A percentile compares a stretch with the other conserved stretches of the same genome.
Evolutionary conservation across 371 early-diverging fungal genomes (phyloP).

Genomic region (Smittium culicis): DNA sequence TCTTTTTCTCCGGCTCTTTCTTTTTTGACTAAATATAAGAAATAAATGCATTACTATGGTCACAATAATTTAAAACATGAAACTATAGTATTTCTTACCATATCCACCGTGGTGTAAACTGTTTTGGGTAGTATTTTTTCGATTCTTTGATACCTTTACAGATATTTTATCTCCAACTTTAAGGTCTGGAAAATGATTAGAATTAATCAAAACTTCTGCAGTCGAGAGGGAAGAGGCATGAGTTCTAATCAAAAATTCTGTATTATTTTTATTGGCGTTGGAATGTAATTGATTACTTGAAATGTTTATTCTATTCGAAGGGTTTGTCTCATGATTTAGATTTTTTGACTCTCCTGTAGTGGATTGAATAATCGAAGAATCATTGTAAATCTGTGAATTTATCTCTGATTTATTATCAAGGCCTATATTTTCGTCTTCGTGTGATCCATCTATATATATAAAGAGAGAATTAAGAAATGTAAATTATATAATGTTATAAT

Average conservation of each 20-base stretch:
- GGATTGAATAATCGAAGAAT: no score
- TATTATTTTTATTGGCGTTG: neutral
- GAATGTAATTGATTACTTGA: neutral
- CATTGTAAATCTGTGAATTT: neutral
- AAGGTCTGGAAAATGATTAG: constrained; percentile 59
- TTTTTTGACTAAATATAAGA: no score
- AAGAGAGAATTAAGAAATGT: no score
- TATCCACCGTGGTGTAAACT: neutral
- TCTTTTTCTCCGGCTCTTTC: no score
- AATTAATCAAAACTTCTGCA: constrained; percentile 64
- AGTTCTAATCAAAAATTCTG: constrained; percentile 4
- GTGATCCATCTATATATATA: no score
- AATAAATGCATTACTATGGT: neutral
- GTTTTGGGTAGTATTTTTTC: neutral
- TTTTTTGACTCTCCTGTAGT: no score
- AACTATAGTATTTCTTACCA: neutral
- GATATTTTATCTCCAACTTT: constrained; percentile 66
- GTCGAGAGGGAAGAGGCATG: constrained; percentile 1
- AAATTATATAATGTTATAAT: no score
- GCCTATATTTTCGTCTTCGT: no score
- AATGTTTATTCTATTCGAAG: neutral
- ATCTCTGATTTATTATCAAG: neutral
- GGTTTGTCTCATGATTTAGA: no score
- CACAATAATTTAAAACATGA: neutral
- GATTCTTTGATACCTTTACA: constrained; percentile 25